phyloP scores from a whole-genome alignment of 257 asterid genomes.

The Nicotiana sylvestris region DNA sequence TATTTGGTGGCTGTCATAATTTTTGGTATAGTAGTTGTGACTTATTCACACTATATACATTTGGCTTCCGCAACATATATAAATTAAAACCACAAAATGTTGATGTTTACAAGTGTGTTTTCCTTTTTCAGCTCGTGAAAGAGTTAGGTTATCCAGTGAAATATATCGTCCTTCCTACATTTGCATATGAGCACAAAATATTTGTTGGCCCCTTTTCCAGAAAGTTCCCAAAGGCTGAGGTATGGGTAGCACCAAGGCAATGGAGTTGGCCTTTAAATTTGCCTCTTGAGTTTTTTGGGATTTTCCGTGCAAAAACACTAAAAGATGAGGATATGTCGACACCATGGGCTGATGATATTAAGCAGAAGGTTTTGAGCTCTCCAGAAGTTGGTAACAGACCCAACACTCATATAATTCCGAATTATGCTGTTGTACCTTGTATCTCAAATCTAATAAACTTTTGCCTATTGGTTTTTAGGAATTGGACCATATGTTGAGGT shows the following conservation, averaged over 20 bases:
- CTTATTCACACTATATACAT: too few species aligned
- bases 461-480: conserved; percentile 39
- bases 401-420: not conserved
- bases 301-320: conserved; percentile 69
- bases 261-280: conserved; percentile 97
- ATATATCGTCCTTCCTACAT: conserved; percentile 78
- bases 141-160: conserved; percentile 85
- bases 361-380: conserved; percentile 82
- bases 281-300: conserved; percentile 90
- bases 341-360: conserved; percentile 88
- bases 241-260: conserved; percentile 99
- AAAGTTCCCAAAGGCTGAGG: conserved; percentile 79
- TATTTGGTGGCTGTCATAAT: too few species aligned
- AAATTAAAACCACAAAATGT: not conserved
- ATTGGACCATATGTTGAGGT: conserved; percentile 98
- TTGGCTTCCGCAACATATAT: too few species aligned
- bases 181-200: conserved; percentile 94
- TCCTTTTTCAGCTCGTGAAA: conserved; percentile 68
- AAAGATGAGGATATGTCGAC: conserved; percentile 51
- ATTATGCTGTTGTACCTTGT: not conserved
- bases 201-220: conserved; percentile 98
- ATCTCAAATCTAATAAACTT: not conserved
- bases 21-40: too few species aligned
- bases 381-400: conserved; percentile 80
- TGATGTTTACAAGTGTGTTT: not conserved